Evolutionary conservation across 306 rosid genomes (phyloP), one percentile per base, ranked within the genome.

Genomic region (Gastrolobium bilobum): DNA sequence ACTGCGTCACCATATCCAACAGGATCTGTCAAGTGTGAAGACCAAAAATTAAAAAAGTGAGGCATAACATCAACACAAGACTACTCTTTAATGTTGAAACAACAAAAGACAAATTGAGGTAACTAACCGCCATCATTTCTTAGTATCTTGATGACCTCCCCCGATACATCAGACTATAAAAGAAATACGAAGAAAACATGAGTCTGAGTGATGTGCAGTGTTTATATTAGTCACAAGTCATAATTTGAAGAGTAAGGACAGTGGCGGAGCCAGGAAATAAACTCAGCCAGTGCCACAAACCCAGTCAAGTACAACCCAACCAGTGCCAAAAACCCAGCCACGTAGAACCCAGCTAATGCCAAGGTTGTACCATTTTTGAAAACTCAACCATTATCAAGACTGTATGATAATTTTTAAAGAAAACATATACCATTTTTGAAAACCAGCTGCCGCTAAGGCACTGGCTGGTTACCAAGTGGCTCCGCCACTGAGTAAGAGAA

Each of bases 1-100:
- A 94, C 90, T 71, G 93, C 83, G 57, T 94, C 99, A 10, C 91
- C 96, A 61, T 94, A 94, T 84, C 99, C 97, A 73, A 95, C 91
- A 30, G 97, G 90, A 10, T 95, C 99, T 94, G 94, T 43, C 3
- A 61, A 61, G 26, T 20, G 26, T 20, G 26, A 71, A 57, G 1
- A 70, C 44, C 72, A 34, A n/a, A 79, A 15, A 40, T 35, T 11
- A 15, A n/a, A 15, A 79, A 67, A 42, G 30, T 62, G n/a, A 37
- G 0, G 56, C 47, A 58, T 47, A 33, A 30, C 14, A 70, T 40
- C 9, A 4, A 26, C 15, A 64, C 10, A 39, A 56, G 30, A 14
- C 5, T 68, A 13, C 37, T 13, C 34, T 33, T 20, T 26, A 47
- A 14, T 20, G 35, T 15, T 48, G 20, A 58, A 42, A 29, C 29